These are phyloP conservation scores for Begonia fuchsioides DNA, from an alignment of 306 rosid species.

Conservation along the genomic window DNA sequence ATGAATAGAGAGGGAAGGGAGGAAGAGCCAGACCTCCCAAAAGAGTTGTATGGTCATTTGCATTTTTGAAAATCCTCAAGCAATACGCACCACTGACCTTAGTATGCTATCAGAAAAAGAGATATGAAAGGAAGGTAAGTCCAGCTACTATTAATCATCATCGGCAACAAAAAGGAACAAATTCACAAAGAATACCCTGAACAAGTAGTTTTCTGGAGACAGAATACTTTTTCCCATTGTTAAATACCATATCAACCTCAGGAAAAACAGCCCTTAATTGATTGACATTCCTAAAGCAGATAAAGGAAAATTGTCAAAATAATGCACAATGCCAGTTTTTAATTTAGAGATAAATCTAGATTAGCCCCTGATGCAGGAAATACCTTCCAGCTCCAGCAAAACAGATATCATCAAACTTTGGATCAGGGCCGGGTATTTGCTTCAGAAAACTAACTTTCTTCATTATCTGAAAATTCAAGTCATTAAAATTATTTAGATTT, in stretches of 20 bases:
- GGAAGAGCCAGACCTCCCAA: slow-evolving; percentile 18
- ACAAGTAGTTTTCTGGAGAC: slow-evolving; percentile 30
- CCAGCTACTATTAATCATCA: background rate
- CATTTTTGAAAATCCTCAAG: slow-evolving; percentile 32
- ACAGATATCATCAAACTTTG: slow-evolving; percentile 30
- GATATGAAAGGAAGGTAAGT: slow-evolving; percentile 1
- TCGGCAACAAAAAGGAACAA: background rate
- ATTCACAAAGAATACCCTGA: slow-evolving; percentile 18
- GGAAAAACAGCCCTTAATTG: slow-evolving; percentile 25
- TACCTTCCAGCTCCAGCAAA: slow-evolving; percentile 23
- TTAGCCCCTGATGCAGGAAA: background rate
- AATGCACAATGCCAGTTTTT: background rate
- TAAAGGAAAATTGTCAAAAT: background rate
- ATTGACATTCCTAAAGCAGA: slow-evolving; percentile 23
- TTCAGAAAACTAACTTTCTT: slow-evolving; percentile 18
- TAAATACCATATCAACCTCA: slow-evolving; percentile 29
- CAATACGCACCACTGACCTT: slow-evolving; percentile 38
- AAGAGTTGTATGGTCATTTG: slow-evolving; percentile 30
- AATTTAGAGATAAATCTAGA: background rate
- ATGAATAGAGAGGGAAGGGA: background rate
- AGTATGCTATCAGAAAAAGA: slow-evolving; percentile 21
- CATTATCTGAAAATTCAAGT: slow-evolving; percentile 15
- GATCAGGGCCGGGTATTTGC: slow-evolving; percentile 31
- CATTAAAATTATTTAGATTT: background rate
- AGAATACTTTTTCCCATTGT: slow-evolving; percentile 20